Conservation (phyloP, 140 eudicot species). For the Oenanthe javanica region DNA sequence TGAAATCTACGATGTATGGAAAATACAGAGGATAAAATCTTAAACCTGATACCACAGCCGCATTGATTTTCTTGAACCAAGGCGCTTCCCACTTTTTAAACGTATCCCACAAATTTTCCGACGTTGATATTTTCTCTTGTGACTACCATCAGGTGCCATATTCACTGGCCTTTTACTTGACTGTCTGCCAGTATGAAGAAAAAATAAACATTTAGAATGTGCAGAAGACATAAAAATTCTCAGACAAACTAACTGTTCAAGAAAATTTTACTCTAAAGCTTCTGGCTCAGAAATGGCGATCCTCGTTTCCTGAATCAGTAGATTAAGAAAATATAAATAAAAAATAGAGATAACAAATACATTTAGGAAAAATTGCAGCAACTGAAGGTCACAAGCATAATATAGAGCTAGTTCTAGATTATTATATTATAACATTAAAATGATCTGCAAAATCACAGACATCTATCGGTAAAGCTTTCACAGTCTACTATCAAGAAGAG, state of each 20-base stretch:
- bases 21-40: background rate
- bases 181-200: conserved; percentile 12
- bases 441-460: too few relatives aligned
- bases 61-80: conserved; percentile 35
- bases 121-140: conserved; percentile 25
- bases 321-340: background rate
- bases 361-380: background rate
- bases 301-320: conserved; percentile 9
- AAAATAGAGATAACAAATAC: background rate
- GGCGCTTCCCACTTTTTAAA: conserved; percentile 32
- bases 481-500: background rate
- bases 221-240: background rate
- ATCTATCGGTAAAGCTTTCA: too few relatives aligned
- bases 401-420: background rate
- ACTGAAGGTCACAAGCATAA: background rate
- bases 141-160: conserved; percentile 14
- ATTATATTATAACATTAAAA: too few relatives aligned
- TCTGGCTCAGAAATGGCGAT: background rate
- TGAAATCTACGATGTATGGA: background rate
- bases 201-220: background rate
- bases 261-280: conserved; percentile 17
- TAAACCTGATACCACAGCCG: conserved; percentile 19
- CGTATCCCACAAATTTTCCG: conserved; percentile 22
- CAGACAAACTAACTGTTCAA: background rate
- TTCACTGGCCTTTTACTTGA: conserved; percentile 4